A percentile compares a stretch with the other conserved stretches of the same genome.
Conservation (phyloP, 2,329 filamentous ascomycete genomes). For the Curvularia verruculosa region DNA sequence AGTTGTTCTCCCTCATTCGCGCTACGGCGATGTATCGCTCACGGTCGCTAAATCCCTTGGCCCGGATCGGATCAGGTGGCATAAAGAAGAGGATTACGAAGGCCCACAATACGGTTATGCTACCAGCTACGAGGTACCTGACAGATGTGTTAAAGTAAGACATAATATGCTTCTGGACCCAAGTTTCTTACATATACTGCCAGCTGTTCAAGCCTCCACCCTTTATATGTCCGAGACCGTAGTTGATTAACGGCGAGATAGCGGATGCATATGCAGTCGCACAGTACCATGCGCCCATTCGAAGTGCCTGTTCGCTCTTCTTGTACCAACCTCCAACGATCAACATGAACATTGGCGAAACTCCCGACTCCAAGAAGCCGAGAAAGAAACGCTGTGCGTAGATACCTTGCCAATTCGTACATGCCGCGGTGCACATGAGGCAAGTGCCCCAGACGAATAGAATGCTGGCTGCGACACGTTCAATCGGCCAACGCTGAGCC, state of each 20-base stretch:
- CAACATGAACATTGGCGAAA: neutral
- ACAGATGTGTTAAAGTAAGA: neutral
- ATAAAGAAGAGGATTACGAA: neutral
- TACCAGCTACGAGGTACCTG: neutral
- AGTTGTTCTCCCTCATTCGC: constrained; percentile 1
- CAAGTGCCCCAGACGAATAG: neutral
- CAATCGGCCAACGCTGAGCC: neutral
- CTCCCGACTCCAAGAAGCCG: neutral
- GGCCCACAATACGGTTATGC: neutral
- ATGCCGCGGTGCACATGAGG: neutral
- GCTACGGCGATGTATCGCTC: constrained; percentile 1
- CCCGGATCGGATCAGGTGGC: neutral
- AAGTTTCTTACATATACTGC: neutral
- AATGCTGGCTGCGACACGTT: neutral
- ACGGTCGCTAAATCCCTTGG: neutral
- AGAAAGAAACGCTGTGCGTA: neutral
- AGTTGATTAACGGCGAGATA: neutral
- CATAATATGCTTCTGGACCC: fast-evolving
- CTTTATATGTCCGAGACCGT: neutral
- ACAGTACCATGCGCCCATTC: neutral
- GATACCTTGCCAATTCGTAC: neutral
- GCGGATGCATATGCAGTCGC: neutral
- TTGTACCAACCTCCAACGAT: neutral
- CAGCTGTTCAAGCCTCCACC: neutral
- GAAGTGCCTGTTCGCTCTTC: neutral